phyloP scores from a whole-genome alignment of 495 filamentous ascomycete species.

The Aspergillus avenaceus region DNA sequence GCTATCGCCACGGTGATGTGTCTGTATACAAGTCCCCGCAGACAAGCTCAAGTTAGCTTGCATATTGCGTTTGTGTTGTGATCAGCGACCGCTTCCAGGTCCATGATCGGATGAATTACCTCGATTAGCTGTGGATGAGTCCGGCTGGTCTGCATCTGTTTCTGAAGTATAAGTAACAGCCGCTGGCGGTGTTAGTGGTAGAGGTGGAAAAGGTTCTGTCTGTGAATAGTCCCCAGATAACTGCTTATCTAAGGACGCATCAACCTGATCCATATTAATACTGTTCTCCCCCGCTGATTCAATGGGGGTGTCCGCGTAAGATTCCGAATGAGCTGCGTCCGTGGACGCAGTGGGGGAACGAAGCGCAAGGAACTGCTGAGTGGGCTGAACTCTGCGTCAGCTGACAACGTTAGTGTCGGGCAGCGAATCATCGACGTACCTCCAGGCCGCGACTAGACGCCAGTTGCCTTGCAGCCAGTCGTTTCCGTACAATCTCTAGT shows the following conservation, averaged over 20 bases:
- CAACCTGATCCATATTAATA: not conserved
- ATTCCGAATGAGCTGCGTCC: slow-evolving; percentile 2
- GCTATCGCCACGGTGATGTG: not conserved
- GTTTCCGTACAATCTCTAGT: slow-evolving; percentile 60
- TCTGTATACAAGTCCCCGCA: not conserved
- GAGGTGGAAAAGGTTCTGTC: slow-evolving; percentile 36
- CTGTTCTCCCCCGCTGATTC: slow-evolving; percentile 10
- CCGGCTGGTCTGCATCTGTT: not conserved
- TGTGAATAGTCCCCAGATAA: slow-evolving; percentile 19
- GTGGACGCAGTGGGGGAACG: slow-evolving; percentile 10
- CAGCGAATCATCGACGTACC: slow-evolving; percentile 19
- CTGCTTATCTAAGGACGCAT: slow-evolving; percentile 14
- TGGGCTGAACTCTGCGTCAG: slow-evolving; percentile 14
- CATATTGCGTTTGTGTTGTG: not conserved
- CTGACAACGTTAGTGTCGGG: not conserved
- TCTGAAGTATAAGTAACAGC: not conserved
- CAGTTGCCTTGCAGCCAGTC: slow-evolving; percentile 66
- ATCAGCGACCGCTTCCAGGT: not conserved
- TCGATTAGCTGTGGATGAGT: not conserved
- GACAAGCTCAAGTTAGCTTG: not conserved
- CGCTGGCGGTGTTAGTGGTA: slow-evolving; percentile 15
- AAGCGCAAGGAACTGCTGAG: slow-evolving; percentile 3
- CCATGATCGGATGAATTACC: not conserved
- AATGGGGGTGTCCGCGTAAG: slow-evolving; percentile 2
- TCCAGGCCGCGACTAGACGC: slow-evolving; percentile 66